Evolutionary conservation across 2,329 filamentous ascomycete genomes (phyloP).

Genomic region (Pezicula carpinea): DNA sequence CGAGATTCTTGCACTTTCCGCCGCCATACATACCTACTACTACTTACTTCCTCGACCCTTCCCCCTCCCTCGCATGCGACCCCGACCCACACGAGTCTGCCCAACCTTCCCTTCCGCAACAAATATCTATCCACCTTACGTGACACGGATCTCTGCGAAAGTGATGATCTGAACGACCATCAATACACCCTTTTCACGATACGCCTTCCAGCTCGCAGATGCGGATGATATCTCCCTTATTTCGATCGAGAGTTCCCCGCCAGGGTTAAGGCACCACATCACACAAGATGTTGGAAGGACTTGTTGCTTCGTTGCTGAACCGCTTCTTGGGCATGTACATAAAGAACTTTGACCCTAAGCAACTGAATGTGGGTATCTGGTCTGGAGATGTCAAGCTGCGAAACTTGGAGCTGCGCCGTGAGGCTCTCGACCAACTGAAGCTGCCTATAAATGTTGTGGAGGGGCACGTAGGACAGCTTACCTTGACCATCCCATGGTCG

Average conservation of each 20-base stretch:
- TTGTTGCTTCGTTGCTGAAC: conserved; percentile 96
- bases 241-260: conserved; percentile 43
- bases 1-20: too few relatives aligned
- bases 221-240: not conserved
- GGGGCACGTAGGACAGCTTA: conserved; percentile 88
- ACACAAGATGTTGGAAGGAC: conserved; percentile 85
- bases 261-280: conserved; percentile 64
- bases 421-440: conserved; percentile 95
- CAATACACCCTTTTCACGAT: not conserved
- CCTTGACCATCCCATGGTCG: conserved; percentile 93
- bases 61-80: too few relatives aligned
- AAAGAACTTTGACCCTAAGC: conserved; percentile 97
- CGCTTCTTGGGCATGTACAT: conserved; percentile 99
- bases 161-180: not conserved
- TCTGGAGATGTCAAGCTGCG: conserved; percentile 94
- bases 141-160: not conserved
- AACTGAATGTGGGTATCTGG: conserved; percentile 99
- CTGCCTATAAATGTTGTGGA: conserved; percentile 95
- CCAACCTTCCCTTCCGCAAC: not conserved
- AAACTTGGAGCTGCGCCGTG: conserved; percentile 85
- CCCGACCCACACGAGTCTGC: too few relatives aligned
- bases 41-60: not conserved
- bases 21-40: not conserved
- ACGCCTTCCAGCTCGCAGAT: not conserved
- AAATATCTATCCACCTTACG: not conserved